Percentiles rank a stretch among this genome's conserved stretches.
These are phyloP conservation scores for Conticribra weissflogii DNA, from an alignment of 108 stramenopile species.

Conservation along the genomic window DNA sequence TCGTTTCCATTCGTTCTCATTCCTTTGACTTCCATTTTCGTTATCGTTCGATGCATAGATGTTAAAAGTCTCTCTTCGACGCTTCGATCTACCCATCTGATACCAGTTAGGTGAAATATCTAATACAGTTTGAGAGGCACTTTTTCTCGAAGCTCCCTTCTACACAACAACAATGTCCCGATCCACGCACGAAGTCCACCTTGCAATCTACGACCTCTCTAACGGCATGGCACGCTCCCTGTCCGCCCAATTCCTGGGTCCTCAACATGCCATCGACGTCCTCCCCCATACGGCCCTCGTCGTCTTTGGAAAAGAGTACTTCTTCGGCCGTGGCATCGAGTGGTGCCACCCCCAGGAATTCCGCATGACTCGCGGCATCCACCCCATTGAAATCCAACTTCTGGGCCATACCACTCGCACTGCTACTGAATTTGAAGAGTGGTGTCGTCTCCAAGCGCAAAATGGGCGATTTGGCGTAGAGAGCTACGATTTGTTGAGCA, in stretches of 20 bases:
- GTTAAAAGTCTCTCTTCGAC: too few species aligned
- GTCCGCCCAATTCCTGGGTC: conserved; percentile 72
- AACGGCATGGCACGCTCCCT: conserved; percentile 71
- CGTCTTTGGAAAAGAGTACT: conserved; percentile 74
- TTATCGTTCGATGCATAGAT: too few species aligned
- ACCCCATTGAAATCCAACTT: conserved; percentile 54
- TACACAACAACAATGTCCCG: too few species aligned
- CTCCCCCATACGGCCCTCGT: conserved; percentile 78
- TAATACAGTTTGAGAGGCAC: too few species aligned
- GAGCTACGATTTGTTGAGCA: conserved; percentile 65
- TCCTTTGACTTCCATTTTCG: too few species aligned
- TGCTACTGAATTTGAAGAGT: conserved; percentile 64
- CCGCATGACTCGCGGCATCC: conserved; percentile 47
- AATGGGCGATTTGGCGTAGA: conserved; percentile 39
- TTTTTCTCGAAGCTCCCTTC: too few species aligned
- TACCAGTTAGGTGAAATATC: too few species aligned
- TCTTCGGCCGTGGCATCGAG: conserved; percentile 78
- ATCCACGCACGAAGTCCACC: conserved; percentile 54
- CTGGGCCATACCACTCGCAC: conserved; percentile 62
- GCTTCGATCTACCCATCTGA: too few species aligned
- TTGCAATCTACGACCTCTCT: conserved; percentile 80
- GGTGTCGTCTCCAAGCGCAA: conserved; percentile 50
- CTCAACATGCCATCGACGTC: conserved; percentile 67
- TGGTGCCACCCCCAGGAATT: conserved; percentile 52
- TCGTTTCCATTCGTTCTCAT: too few species aligned